Base-by-base conservation (phyloP, 768 basidiomycete species). In the Boletus vinaceobasis region DNA sequence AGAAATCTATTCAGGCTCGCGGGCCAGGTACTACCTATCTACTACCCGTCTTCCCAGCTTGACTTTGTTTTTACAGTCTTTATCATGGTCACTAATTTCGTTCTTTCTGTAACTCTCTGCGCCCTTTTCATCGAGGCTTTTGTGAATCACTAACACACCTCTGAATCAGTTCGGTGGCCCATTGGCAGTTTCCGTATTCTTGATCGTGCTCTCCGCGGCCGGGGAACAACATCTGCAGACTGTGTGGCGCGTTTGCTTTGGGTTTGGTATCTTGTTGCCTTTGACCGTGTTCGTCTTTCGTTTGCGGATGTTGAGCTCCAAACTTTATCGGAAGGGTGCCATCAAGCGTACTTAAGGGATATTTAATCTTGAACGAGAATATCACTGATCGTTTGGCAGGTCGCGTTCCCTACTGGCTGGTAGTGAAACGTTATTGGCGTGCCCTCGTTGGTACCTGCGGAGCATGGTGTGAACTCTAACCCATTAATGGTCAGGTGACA, bases 81-180 rank as follows among this genome's bases (percentile, higher is more conserved):
- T 69, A 84, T 87, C 64, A 80, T 90, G 79, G 86, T 87, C 54
- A 88, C 85, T 14, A 88, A 89, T 67, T 80, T 87, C 45, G 83
- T 85, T 47, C 75, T 87, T 50, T 79, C 77, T 59, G 85, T 86
- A 62, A 53, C 76, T 69, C 27, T 7, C 3, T 27, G 13, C 29
- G 7, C 50, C 42, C 9, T 15, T 47, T 50, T 36, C 7, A 26
- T 50, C 37, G 7, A 21, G 23, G 26, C 36, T 52, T 56, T n/a
- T 26, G 29, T 6, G 6, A 43, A 44, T 48, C 33, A 36, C 43
- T 52, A 21, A 50, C 37, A 38, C 32, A 31, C 48, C 19, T 58
- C 51, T 47, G 32, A 42, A 68, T 54, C 51, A 83, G 77, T 83
- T 88, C 62, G 84, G 85, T 43, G 84, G 86, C 1, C 84, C 87